Evolutionary conservation across 169 alveolate species (phyloP).

Genomic region (Babesia bigemina): DNA sequence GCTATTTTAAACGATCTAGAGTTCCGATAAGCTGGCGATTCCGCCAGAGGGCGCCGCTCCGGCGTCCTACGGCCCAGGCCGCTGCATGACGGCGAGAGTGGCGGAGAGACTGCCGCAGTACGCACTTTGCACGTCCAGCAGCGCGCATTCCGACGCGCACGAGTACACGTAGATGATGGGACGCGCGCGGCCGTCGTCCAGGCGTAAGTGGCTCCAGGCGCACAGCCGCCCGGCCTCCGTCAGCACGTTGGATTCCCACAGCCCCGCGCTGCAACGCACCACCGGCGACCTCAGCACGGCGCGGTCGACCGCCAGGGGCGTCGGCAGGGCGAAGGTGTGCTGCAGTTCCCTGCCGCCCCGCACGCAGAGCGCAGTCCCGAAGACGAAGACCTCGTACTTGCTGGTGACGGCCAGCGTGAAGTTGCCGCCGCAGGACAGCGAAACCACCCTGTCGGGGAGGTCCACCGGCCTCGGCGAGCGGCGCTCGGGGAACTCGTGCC

Average conservation of each 20-base stretch:
- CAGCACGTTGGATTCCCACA: conserved; percentile 61
- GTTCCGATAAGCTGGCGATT: no score
- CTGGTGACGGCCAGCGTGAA: conserved; percentile 45
- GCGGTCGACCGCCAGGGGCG: conserved; percentile 26
- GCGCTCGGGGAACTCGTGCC: conserved; percentile 22
- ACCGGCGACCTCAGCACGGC: conserved; percentile 38
- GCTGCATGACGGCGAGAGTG: conserved; percentile 13
- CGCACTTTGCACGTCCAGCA: conserved; percentile 38
- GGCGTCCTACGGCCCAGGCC: no score
- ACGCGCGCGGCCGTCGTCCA: conserved; percentile 17
- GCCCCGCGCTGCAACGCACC: conserved; percentile 41
- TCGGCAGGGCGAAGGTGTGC: conserved; percentile 19
- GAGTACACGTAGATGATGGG: conserved; percentile 50
- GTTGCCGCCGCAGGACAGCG: conserved; percentile 46
- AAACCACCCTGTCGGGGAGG: conserved; percentile 9
- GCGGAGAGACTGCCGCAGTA: conserved; percentile 11
- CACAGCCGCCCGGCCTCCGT: conserved; percentile 48
- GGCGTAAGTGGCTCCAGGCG: conserved; percentile 48
- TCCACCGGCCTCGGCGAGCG: background rate
- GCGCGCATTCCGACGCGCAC: conserved; percentile 9
- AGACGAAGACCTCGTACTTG: conserved; percentile 25
- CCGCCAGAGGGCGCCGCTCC: no score
- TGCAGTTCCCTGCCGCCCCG: conserved; percentile 18
- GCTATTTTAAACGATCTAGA: no score
- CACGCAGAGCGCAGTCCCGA: conserved; percentile 55